Conservation (phyloP, 352 stramenopile species). For the Phytophthora aleatoria region DNA sequence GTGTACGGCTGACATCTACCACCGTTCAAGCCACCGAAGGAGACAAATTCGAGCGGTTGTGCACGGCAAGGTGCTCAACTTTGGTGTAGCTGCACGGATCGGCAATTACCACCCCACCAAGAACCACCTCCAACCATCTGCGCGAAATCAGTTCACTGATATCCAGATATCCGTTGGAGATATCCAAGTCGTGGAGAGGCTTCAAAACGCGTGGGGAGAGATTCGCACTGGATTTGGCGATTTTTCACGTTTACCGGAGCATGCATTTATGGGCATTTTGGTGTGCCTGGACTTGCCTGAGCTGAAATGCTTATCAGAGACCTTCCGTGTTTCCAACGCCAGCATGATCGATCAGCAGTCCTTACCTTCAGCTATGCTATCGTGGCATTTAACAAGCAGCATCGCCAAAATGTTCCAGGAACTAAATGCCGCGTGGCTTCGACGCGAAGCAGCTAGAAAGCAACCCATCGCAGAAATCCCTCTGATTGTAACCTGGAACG, state of each 20-base stretch:
- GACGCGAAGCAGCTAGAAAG: constrained; percentile 1
- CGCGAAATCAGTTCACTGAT: constrained; percentile 37
- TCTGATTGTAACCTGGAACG: constrained; percentile 38
- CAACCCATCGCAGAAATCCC: constrained; percentile 26
- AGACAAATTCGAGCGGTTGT: constrained; percentile 16
- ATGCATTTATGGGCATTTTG: constrained; percentile 49
- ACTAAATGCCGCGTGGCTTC: constrained; percentile 1
- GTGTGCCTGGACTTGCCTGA: constrained; percentile 53
- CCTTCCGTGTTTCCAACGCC: constrained; percentile 17
- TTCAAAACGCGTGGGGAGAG: constrained; percentile 22
- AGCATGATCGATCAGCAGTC: constrained; percentile 2
- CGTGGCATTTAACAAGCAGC: constrained; percentile 57
- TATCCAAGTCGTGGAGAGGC: constrained; percentile 38
- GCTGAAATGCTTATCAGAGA: constrained; percentile 34
- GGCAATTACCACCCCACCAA: constrained; percentile 49
- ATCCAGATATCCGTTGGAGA: constrained; percentile 46
- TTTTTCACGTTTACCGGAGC: constrained; percentile 45
- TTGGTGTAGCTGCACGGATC: constrained; percentile 39
- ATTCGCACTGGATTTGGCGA: constrained; percentile 36
- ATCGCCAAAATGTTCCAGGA: constrained; percentile 51
- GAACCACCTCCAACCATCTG: constrained; percentile 4
- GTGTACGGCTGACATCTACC: constrained; percentile 31
- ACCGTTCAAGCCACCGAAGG: constrained; percentile 11
- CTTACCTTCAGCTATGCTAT: constrained; percentile 47
- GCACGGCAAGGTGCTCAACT: constrained; percentile 18